Evolutionary conservation across 2,329 filamentous ascomycete genomes (phyloP), one percentile per base, ranked within the genome.

Genomic region (Pseudogymnoascus sp.): DNA sequence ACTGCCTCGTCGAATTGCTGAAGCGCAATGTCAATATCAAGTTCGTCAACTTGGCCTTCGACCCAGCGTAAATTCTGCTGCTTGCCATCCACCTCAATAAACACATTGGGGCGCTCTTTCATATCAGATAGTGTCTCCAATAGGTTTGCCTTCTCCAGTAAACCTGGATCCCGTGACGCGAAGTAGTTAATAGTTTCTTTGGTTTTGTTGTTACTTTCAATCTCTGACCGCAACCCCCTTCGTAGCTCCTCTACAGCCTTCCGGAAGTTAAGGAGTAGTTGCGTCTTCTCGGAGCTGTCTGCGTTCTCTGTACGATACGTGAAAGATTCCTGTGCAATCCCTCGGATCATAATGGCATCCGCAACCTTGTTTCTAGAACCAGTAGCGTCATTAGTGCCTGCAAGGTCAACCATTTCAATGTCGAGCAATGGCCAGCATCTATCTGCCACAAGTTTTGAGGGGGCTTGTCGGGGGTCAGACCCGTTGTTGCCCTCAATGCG

Each of bases 21-120:
- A 61, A 97, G 81, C 0, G 95, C 93, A 70, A 99, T 93, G 70
- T 96, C 89, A 70, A 97, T 97, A 72, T 99, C 95, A 5, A 99
- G 84, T 72, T 96, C 91, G 72, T 99, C 95, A 74, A 99, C 90
- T 76, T 97, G 91, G 61, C 87, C 86, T 74, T 99, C 95, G 0
- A 99, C 91, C 91, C 91, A 97, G 62, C 93, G 89, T 56, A 99
- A 82, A 73, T 95, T 97, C 73, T 97, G 91, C 74, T 97, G 93
- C 71, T 96, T 96, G 59, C 95, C 95, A 71, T 97, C 95, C 13
- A 96, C 91, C 70, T 99, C 95, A 68, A 99, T 93, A 63, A 96
- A 84, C 77, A 96, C 89, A 65, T 81, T 84, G 16, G 78, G 78
- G 40, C 79, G 78, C 73, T 96, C 90, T 72, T 91, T 91, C 70